phyloP scores from a whole-genome alignment of 208 protist species.

The Trypanosoma theileri region DNA sequence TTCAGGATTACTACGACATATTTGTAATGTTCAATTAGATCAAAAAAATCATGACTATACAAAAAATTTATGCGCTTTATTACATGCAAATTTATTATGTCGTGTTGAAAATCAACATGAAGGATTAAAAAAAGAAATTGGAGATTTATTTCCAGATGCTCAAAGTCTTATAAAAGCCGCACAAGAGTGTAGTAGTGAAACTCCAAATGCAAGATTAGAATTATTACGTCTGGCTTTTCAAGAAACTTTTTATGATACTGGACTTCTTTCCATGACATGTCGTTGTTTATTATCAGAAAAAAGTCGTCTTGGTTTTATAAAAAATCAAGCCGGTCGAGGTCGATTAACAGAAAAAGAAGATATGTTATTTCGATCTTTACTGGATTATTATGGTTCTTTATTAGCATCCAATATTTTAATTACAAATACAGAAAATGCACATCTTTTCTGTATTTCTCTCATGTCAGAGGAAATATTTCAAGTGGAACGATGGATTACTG shows the following conservation, averaged over 20 bases:
- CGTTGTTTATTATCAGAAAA: slow-evolving; percentile 69
- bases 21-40: slow-evolving; percentile 21
- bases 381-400: slow-evolving; percentile 66
- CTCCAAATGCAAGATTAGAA: slow-evolving; percentile 20
- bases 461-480: slow-evolving; percentile 71
- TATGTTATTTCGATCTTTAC: slow-evolving; percentile 53
- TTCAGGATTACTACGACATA: slow-evolving; percentile 44
- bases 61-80: slow-evolving; percentile 36
- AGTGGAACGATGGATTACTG: slow-evolving; percentile 48
- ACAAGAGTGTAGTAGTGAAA: slow-evolving; percentile 15
- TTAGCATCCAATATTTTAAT: slow-evolving; percentile 49
- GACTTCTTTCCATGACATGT: slow-evolving; percentile 58
- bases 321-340: slow-evolving; percentile 38
- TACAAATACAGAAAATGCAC: slow-evolving; percentile 27
- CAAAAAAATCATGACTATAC: slow-evolving; percentile 27
- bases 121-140: slow-evolving; percentile 31
- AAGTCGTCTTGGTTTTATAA: slow-evolving; percentile 52
- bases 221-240: slow-evolving; percentile 43
- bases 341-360: slow-evolving; percentile 42
- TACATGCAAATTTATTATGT: slow-evolving; percentile 76
- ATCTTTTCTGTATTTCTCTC: slow-evolving; percentile 66
- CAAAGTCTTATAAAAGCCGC: slow-evolving; percentile 31
- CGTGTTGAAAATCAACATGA: slow-evolving; percentile 29
- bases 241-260: slow-evolving; percentile 38
- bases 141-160: slow-evolving; percentile 29